Evolutionary conservation across 2,329 filamentous ascomycete species (phyloP), one percentile per base, ranked within the genome.

Genomic region (Microsporum canis): DNA sequence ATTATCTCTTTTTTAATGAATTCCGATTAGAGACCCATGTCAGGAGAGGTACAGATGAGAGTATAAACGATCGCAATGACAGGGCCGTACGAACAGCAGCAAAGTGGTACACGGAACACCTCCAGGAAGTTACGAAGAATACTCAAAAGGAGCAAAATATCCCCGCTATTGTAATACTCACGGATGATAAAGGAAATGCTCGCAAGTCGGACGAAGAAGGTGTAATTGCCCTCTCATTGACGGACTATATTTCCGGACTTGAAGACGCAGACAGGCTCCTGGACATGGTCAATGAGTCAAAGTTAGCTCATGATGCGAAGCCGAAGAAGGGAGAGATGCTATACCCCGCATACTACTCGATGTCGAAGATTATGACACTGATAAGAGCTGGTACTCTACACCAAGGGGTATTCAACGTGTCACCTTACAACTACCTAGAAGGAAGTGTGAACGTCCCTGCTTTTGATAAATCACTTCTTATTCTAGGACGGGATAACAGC

Each of bases 1-100:
- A 96, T 72, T 96, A 97, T 71, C 89, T 99, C 59, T 99, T 99
- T 73, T 97, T 97, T 83, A 99, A 99, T 73, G 94, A 99, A 69
- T 99, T 99, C 71, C 84, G 92, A 58, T 79, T 91, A 43, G 95
- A 99, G 74, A 99, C 94, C 0, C 88, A 96, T 70, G 84, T 96
- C 56, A 77, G 82, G 33, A 82, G 94, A 64, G 82, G 86, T 23
- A 74, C 81, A 4, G 87, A 88, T 41, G 94, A 99, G 77, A 88
- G 84, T 2, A 94, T 99, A 75, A 99, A 99, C 72, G 94, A 99
- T 73, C 84, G 94, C 60, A 99, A 99, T 70, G 95, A 99, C 73
- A 85, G 91, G 64, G 91, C 94, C 51, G 89, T 99, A 34, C 83
- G 94, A 56, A 84, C 82, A 67, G 90, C 92, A 1, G 90, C 91